Base-by-base conservation (phyloP, 139 green algal genomes). In the Micractinium conductrix region DNA sequence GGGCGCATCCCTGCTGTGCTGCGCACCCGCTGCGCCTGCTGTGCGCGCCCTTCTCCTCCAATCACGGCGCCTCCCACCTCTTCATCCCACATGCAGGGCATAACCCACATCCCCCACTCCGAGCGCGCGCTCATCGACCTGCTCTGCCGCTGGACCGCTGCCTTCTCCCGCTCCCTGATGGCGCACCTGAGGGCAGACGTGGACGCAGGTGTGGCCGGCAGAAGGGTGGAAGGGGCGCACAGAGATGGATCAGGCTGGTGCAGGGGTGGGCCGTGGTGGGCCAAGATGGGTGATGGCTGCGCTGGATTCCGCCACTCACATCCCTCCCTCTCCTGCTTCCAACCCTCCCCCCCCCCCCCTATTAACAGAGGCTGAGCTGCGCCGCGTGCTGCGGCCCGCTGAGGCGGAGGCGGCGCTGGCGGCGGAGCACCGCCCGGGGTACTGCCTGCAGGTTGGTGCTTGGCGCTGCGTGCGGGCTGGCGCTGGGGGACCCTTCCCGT, bases 381-480 rank as follows among this genome's bases (percentile, higher is more conserved):
- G 78, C 45, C 68, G 38, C 9, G 71, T 86, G 38, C 62, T 91
- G 22, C 67, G 16, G 17, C 58, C 70, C 16, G 30, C 74, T 16
- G 88, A 91, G 44, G 30, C 84, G 6, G 43, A 69, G 35, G 17
- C 35, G 24, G 60, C 90, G 17, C 17, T 91, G 82, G n/a, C 38
- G 7, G 63, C 88, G 9, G 2, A 80, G 2, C 88, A 91, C 71
- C 68, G 68, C 35, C 68, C 68, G 1, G 42, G 38, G n/a, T 74
- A 74, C 68, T 74, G 68, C 68, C 68, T 74, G 68, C 68, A 78
- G 69, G 69, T 21, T 19, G 17, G 69, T 5, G 26, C 4, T 35
- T 37, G 69, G 35, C 5, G 30, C 3, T 44, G 35, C 35, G 2
- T 44, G 67, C 14, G 9, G 67, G 35, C 7, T 44, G 22, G 60